These are phyloP conservation scores for Amanita jacksonii DNA, from an alignment of 768 basidiomycete genomes.

Conservation along the genomic window DNA sequence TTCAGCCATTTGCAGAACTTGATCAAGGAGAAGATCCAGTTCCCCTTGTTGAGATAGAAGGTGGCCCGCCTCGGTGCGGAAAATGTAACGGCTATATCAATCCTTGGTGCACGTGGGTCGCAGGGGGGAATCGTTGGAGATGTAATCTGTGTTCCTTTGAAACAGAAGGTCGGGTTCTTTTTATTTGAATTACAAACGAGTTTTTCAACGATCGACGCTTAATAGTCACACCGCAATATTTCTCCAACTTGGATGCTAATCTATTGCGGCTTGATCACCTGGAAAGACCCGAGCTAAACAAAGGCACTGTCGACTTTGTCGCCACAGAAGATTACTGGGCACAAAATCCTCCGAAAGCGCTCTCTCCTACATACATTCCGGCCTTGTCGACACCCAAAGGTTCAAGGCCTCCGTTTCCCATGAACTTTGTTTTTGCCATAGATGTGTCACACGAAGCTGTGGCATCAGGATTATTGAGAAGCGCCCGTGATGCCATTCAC, in stretches of 20 bases:
- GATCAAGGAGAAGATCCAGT: conserved; percentile 70
- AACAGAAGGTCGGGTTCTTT: conserved; percentile 60
- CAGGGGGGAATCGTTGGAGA: conserved; percentile 79
- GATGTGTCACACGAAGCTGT: conserved; percentile 72
- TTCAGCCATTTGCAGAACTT: conserved; percentile 88
- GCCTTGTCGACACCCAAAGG: conserved; percentile 36
- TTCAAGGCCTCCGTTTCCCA: conserved; percentile 45
- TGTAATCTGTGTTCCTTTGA: conserved; percentile 86
- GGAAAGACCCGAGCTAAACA: conserved; percentile 76
- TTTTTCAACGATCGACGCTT: background rate
- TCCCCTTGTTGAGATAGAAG: conserved; percentile 60
- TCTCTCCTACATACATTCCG: conserved; percentile 45
- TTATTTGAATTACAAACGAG: background rate
- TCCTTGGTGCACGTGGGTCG: conserved; percentile 82
- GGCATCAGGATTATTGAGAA: conserved; percentile 56
- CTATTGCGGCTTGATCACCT: conserved; percentile 71
- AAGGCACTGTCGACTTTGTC: conserved; percentile 86
- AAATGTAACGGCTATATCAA: conserved; percentile 88
- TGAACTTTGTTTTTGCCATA: conserved; percentile 79
- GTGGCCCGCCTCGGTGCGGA: conserved; percentile 77
- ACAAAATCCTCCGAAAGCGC: conserved; percentile 45
- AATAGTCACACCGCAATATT: conserved; percentile 73
- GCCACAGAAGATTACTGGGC: conserved; percentile 87
- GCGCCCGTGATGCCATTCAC: conserved; percentile 55
- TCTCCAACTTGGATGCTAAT: conserved; percentile 72